Conservation (phyloP, 768 basidiomycete species). For the Kwoniella europaea region DNA sequence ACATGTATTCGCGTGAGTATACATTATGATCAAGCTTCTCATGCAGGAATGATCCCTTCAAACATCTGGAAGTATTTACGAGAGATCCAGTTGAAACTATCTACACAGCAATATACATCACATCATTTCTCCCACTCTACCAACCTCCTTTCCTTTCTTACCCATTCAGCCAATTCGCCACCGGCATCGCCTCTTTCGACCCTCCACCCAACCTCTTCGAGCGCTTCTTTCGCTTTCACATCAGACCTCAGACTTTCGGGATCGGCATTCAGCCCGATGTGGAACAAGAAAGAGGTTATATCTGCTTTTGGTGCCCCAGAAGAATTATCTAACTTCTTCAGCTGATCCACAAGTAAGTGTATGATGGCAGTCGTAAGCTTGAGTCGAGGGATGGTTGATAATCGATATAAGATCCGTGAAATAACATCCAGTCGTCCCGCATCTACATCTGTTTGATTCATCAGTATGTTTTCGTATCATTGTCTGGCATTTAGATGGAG, state of each 20-base stretch:
- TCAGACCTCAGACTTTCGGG: not conserved
- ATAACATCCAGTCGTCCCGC: slow-evolving; percentile 13
- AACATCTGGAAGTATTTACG: no score
- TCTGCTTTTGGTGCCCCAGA: not conserved
- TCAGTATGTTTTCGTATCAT: not conserved
- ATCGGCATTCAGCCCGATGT: slow-evolving; percentile 25
- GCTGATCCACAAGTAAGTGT: not conserved
- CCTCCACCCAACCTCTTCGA: slow-evolving; percentile 34
- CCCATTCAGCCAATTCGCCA: slow-evolving; percentile 33
- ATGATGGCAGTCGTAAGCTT: not conserved
- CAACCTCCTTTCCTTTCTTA: slow-evolving; percentile 29
- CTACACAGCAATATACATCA: not conserved
- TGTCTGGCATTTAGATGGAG: not conserved
- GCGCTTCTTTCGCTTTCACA: slow-evolving; percentile 1
- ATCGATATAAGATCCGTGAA: slow-evolving; percentile 16
- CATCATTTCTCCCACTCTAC: slow-evolving; percentile 17
- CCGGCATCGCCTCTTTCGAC: slow-evolving; percentile 18
- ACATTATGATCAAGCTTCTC: no score
- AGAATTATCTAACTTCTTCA: slow-evolving; percentile 4
- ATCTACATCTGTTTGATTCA: slow-evolving; percentile 7
- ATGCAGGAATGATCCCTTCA: no score
- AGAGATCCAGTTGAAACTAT: no score
- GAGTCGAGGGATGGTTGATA: slow-evolving; percentile 15
- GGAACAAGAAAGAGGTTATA: slow-evolving; percentile 24
- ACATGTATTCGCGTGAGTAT: no score